Base-by-base conservation (phyloP, 2,329 filamentous ascomycete genomes). In the Nigrospora sphaerica region DNA sequence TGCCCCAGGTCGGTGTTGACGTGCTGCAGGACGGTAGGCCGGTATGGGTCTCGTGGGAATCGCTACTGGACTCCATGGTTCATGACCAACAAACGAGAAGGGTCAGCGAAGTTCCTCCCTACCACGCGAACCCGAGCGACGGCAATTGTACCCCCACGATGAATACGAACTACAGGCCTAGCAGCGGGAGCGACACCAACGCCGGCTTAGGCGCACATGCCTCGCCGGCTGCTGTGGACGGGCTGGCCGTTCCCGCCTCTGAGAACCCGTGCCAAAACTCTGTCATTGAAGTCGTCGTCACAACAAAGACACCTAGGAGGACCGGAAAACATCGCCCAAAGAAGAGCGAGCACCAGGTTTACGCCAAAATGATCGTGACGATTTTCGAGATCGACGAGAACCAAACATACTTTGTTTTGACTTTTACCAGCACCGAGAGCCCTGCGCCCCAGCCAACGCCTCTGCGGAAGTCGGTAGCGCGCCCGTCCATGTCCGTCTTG, bases 291-390 rank as follows among this genome's bases (percentile, higher is more conserved):
- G 83, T 90, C 1, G 68, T 87, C 28, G 74, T 89, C 39, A 74
- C 78, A 13, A 72, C 75, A 12, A 69, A 72, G 42, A 63, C 66
- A 32, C 62, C 67, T 43, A 69, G 69, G 45, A 60, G 72, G 7
- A 65, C 53, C 1, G 65, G 63, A 47, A 57, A 61, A 23, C 32
- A 13, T 9, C 19, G 32, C 13, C 23, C 23, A 11, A 67, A 65
- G 49, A 62, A 62, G 16, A 63, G 61, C 7, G 63, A 67, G 18
- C 64, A 62, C 42, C 71, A 70, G 55, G 64, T 80, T 0, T 78
- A 79, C 51, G 83, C 86, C 18, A 85, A 83, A 52, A 87, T 90
- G 83, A 87, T 89, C 40, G 79, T 90, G 18, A 86, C 82, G 1
- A 77, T 87, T 7, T 91, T 85, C 83, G 75, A 80, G 49, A 71